Evolutionary conservation across 2,329 filamentous ascomycete species (phyloP), one percentile per base, ranked within the genome.

Genomic region (Alternaria triticimaculans): DNA sequence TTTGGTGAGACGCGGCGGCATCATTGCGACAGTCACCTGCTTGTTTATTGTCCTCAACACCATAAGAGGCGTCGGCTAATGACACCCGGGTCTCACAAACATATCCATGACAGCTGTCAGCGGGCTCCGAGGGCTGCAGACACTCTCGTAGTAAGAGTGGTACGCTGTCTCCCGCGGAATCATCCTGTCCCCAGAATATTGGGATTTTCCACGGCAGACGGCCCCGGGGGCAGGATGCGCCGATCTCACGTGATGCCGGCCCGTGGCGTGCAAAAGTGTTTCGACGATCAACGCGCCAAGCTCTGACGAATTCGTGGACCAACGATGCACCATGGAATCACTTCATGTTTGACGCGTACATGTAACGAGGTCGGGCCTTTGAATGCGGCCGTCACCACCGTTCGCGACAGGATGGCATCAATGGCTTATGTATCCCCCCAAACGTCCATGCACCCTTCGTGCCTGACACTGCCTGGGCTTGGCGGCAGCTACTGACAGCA

Each of bases 401-500:
- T 41, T 41, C 37, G 37, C 37, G 37, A 41, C 37, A 41, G n/a
- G 2, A 8, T 10, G 28, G 49, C 49, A 30, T 10, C 30, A 8
- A 41, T 37, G 30, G 37, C 37, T 41, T 41, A 41, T 11, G 8
- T n/a, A 23, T 23, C 23, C 28, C 14, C 26, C 48, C 20, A 51
- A 48, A 15, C 44, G 15, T 54, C 44, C 23, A 25, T 14, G 28
- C 6, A 12, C 20, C 28, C 37, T 25, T 46, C 28, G 41, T 49
- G 15, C 41, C 55, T 58, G 48, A 30, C 20, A 23, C 15, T 18
- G 23, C 20, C 43, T 25, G 33, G 37, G 46, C n/a, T 49, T 54
- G 20, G 49, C 56, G 20, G 49, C 56, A n/a, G 21, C 18, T n/a
- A 25, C 55, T 49, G 55, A 59, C 25, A 59, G 37, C 37, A 21